A percentile compares a stretch with the other conserved stretches of the same genome.
These are phyloP conservation scores for Gentiana straminea DNA, from an alignment of 257 asterid species.

Conservation along the genomic window DNA sequence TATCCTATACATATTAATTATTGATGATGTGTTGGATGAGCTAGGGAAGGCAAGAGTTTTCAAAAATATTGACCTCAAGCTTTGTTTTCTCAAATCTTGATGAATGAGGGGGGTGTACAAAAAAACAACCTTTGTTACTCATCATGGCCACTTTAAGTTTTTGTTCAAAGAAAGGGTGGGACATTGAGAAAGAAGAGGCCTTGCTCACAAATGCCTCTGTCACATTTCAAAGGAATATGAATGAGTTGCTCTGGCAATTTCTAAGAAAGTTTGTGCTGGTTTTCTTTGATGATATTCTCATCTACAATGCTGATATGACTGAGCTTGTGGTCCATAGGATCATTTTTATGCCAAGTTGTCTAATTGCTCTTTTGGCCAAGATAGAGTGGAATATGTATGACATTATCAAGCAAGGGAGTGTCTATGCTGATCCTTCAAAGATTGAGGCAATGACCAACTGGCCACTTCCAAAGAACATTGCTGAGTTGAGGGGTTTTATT, in stretches of 20 bases:
- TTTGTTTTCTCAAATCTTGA: background rate
- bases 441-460: background rate
- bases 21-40: background rate
- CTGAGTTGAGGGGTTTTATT: background rate
- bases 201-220: background rate
- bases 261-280: background rate
- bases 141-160: background rate
- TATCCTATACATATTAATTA: constrained; percentile 1
- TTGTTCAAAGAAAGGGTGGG: background rate
- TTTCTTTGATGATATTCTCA: background rate
- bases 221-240: background rate
- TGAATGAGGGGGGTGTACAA: background rate
- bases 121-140: background rate
- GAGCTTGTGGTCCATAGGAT: background rate
- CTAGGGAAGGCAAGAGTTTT: background rate
- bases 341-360: background rate
- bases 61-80: background rate
- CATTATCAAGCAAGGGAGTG: background rate
- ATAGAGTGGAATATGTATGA: background rate
- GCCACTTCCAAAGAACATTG: background rate
- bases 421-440: background rate
- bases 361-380: background rate
- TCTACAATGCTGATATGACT: background rate
- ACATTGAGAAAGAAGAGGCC: background rate
- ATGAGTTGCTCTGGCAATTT: background rate